Evolutionary conservation across 306 rosid genomes (phyloP).

Genomic region (Alnus glutinosa): DNA sequence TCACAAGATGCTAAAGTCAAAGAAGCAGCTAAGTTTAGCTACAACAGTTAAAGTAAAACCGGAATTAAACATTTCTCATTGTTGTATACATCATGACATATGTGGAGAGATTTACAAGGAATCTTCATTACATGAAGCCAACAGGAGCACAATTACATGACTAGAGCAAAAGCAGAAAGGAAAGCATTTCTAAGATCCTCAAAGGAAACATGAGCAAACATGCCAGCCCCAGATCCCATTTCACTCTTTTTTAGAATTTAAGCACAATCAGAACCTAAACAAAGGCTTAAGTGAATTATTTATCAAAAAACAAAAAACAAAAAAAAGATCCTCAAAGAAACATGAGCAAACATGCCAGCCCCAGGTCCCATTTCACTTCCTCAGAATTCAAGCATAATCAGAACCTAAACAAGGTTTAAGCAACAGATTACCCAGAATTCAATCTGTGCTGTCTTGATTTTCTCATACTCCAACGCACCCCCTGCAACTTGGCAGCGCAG

Average conservation of each 20-base stretch:
- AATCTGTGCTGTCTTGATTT: conserved; percentile 1
- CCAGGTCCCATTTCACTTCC: neutral
- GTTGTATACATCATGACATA: neutral
- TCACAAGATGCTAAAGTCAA: neutral
- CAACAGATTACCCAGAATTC: neutral
- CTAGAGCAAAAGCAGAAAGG: neutral
- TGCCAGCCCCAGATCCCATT: neutral
- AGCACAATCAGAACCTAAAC: neutral
- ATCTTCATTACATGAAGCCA: conserved; percentile 2
- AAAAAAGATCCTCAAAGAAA: neutral
- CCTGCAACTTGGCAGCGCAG: neutral
- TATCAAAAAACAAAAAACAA: too few relatives aligned
- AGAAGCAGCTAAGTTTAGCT: neutral
- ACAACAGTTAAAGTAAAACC: neutral
- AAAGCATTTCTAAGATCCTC: conserved; percentile 5
- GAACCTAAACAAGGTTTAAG: neutral
- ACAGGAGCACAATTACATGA: neutral
- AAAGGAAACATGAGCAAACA: neutral
- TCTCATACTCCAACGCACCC: neutral
- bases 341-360: neutral
- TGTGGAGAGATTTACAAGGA: neutral
- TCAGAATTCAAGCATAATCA: neutral
- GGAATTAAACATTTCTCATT: neutral
- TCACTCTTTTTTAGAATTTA: neutral
- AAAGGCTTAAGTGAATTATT: neutral